Percentiles rank a stretch among this genome's conserved stretches.
Conservation (phyloP, 1,139 yeast genomes). For the Kurtzmaniella quercitrusa region DNA sequence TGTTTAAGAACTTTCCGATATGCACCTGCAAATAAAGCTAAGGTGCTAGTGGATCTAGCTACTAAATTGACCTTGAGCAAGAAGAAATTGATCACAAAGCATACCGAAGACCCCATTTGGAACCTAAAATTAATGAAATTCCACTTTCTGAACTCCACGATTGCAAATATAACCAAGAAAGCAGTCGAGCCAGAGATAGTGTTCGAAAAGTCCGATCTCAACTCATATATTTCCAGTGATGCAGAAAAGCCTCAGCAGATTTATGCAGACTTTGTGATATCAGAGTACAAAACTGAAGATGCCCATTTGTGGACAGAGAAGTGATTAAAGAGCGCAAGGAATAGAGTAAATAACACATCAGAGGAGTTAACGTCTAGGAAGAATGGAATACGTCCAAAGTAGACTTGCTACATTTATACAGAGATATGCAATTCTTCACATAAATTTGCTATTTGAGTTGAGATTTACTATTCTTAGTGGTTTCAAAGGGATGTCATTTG, state of each 20-base stretch:
- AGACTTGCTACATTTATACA: neutral
- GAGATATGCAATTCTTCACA: neutral
- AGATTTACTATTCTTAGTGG: neutral
- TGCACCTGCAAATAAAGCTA: constrained; percentile 10
- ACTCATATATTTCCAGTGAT: neutral
- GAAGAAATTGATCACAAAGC: neutral
- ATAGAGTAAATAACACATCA: too few species aligned
- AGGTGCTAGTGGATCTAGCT: neutral
- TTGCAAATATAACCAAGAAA: neutral
- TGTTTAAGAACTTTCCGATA: constrained; percentile 12
- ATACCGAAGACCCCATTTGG: neutral
- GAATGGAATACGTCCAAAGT: neutral
- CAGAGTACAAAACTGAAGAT: neutral
- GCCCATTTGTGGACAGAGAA: neutral
- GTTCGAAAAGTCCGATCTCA: neutral
- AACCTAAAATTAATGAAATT: neutral
- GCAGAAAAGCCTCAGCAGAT: neutral
- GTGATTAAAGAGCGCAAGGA: too few species aligned
- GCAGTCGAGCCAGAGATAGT: neutral
- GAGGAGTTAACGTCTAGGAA: too few species aligned
- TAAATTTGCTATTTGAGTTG: neutral
- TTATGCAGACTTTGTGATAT: neutral
- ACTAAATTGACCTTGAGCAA: neutral
- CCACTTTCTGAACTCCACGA: neutral
- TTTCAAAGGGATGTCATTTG: neutral